These are phyloP conservation scores for Acidiella bohemica DNA, from an alignment of 495 filamentous ascomycete species.

Conservation along the genomic window DNA sequence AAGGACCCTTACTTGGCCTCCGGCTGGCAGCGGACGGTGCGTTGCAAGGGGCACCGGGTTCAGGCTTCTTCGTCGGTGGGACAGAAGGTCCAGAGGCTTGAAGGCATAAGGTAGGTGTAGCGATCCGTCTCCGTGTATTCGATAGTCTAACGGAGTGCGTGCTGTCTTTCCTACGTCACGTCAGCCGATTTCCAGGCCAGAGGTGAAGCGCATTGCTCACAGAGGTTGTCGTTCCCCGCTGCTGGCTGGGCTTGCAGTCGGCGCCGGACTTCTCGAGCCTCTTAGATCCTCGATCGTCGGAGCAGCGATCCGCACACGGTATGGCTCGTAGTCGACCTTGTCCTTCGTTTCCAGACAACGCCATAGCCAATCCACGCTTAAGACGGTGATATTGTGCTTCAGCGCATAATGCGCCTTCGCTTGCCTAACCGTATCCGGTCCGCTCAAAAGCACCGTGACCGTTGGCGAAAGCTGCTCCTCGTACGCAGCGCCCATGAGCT, in stretches of 20 bases:
- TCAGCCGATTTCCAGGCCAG: no score
- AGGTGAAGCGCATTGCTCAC: no score
- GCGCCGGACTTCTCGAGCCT: no score
- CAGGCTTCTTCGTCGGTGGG: no score
- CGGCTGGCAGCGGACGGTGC: neutral
- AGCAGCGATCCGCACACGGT: neutral
- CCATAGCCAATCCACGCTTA: conserved; percentile 72
- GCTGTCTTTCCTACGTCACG: no score
- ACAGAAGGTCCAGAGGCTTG: conserved; percentile 3
- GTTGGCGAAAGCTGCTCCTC: conserved; percentile 56
- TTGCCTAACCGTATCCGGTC: conserved; percentile 42
- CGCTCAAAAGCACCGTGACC: conserved; percentile 57
- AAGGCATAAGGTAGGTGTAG: conserved; percentile 10
- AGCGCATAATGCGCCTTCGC: conserved; percentile 68
- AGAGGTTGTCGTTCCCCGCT: no score
- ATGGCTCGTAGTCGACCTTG: conserved; percentile 1
- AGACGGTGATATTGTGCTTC: conserved; percentile 61
- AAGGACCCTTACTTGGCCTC: conserved; percentile 2
- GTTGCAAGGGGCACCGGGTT: no score
- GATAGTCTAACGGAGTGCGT: conserved; percentile 5
- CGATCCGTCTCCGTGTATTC: conserved; percentile 7
- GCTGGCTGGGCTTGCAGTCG: no score
- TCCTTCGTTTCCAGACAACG: conserved; percentile 45
- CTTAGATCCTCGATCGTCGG: no score
- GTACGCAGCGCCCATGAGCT: conserved; percentile 66